Base-by-base conservation (phyloP, 2,329 filamentous ascomycete species). In the Colletotrichum kahawae region DNA sequence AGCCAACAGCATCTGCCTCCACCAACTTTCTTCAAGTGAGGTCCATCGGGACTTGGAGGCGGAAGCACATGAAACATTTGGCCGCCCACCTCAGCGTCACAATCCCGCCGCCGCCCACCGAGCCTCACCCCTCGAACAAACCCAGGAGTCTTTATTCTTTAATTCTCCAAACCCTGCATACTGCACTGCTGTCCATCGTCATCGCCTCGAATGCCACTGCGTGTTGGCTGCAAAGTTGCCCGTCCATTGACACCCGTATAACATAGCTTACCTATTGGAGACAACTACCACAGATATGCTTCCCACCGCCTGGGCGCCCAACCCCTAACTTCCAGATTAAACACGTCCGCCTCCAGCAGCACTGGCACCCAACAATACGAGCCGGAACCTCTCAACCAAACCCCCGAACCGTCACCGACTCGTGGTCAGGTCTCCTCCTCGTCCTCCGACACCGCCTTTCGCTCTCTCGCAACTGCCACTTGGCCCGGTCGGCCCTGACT, bases 41-140 rank as follows among this genome's bases (percentile, higher is more conserved):
- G n/a, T 51, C 29, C 6, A 29, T 7, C 43, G 43, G 43, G 43
- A 51, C 43, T 51, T 51, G 43, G 43, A 51, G 43, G 43, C 43
- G 43, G 62, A 67, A 75, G 72, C 72, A 75, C 62, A 72, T 72
- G 68, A 72, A 71, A 75, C 68, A 71, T 67, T 67, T 66, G 18
- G 71, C 56, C 31, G 62, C 68, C 56, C 54, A 75, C 68, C 36
- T 48, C 38, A 67, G 67, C 29, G 59, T 70, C 38, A 70, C 57
- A n/a, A 24, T 31, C 21, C 67, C 62, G 21, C 29, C 56, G 38
- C 56, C 31, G 24, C 51, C 54, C 24, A 24, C 51, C 7, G 63
- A 59, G 63, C 70, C 54, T 54, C 36, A 60, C 54, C 59, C 71
- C 36, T 54, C 31, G 34, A 21, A n/a, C 43, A 51, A 51, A 51